Evolutionary conservation across 306 rosid species (phyloP), one percentile per base, ranked within the genome.

Genomic region (Pyrus communis): DNA sequence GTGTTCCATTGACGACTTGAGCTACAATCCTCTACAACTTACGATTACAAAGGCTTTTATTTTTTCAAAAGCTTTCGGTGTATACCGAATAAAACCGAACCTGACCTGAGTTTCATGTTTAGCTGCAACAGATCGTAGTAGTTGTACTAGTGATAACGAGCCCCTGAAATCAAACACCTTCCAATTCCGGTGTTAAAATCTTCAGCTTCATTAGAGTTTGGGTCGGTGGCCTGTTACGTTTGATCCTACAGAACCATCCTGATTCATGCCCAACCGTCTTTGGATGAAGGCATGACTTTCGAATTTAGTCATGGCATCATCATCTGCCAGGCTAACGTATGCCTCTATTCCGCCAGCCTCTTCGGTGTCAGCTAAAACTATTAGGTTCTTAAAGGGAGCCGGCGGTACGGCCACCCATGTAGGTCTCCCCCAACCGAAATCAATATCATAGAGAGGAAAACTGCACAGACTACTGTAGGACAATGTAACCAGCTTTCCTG

Each of bases 391-490:
- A 38, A 74, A 42, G 13, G 71, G 63, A 5, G 52, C 11, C 4
- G 79, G 7, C 1, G 69, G 71, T 1, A 73, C 28, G 11, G 66
- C 27, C 9, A 69, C 71, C 86, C 80, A 83, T 5, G 14, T 68
- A 18, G 86, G 78, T 35, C 28, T 33, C 13, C 81, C 83, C 86
- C 86, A 83, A 30, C 81, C 81, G 55, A 83, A 76, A 40, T 83
- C 84, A 62, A 45, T 77, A 14, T 77, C 76, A 42, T 79, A 83
- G 10, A 83, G 21, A 6, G 76, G 76, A 72, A 83, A 83, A 5
- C 75, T 72, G 52, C 84, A 76, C 12, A 51, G 71, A 43, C 86
- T 76, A 61, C 78, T 72, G 25, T n/a, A 80, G 46, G 64, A 49
- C 13, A 58, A 58, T 0, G 46, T 21, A 27, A 42, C 59, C 43